These are phyloP conservation scores for Hypholoma sublateritium DNA, from an alignment of 768 basidiomycete species.

Conservation along the genomic window DNA sequence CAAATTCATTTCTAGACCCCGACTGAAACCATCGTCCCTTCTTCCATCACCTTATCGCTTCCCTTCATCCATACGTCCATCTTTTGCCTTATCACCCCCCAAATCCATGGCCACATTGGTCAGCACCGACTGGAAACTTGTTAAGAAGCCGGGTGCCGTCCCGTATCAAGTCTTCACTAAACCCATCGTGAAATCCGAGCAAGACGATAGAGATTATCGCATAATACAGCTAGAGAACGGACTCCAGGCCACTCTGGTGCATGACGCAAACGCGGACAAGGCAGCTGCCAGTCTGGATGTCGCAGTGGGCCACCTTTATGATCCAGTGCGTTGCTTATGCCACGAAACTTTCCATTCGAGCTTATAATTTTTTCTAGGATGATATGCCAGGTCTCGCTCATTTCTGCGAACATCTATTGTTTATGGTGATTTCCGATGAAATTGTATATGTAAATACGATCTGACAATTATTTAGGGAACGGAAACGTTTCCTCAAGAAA, in stretches of 20 bases:
- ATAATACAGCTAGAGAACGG: conserved; percentile 87
- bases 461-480: conserved; percentile 55
- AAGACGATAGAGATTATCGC: conserved; percentile 80
- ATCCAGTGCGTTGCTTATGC: conserved; percentile 64
- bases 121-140: conserved; percentile 18
- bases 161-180: conserved; percentile 24
- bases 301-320: conserved; percentile 88
- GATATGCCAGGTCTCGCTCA: conserved; percentile 94
- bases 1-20: conserved; percentile 15
- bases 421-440: conserved; percentile 66
- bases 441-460: background rate
- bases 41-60: conserved; percentile 1
- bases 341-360: background rate
- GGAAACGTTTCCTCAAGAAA: conserved; percentile 84
- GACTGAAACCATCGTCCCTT: conserved; percentile 5
- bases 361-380: conserved; percentile 45
- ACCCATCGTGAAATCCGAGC: conserved; percentile 63
- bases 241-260: conserved; percentile 81
- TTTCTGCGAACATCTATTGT: conserved; percentile 94
- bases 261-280: conserved; percentile 87
- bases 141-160: conserved; percentile 15
- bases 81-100: background rate
- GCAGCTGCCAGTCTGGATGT: conserved; percentile 94
- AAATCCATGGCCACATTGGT: conserved; percentile 18
- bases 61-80: background rate